These are phyloP conservation scores for Geotrichum phurueaensis DNA, from an alignment of 1,139 yeast species.

Conservation along the genomic window DNA sequence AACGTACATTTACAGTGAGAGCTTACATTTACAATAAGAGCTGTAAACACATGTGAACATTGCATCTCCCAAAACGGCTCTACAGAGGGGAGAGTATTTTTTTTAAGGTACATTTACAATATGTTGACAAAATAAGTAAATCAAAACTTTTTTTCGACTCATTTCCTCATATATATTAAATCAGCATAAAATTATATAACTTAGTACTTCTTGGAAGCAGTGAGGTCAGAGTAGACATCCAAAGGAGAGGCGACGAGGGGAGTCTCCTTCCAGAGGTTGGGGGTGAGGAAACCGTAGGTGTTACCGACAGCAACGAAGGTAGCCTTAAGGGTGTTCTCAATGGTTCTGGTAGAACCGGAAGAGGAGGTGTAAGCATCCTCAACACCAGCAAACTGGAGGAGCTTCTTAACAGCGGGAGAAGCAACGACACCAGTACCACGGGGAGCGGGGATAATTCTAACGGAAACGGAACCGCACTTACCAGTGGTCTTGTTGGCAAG, in stretches of 20 bases:
- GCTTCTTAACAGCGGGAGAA: constrained; percentile 98
- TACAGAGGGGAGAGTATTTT: no score
- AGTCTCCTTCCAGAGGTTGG: constrained; percentile 93
- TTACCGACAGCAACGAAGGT: constrained; percentile 98
- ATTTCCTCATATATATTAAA: background rate
- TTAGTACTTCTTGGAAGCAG: constrained; percentile 23
- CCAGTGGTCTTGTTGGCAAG: constrained; percentile 97
- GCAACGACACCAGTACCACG: constrained; percentile 99
- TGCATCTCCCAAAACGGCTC: no score
- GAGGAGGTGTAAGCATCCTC: constrained; percentile 99
- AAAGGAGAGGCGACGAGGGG: constrained; percentile 87
- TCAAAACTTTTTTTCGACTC: background rate
- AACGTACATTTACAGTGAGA: background rate
- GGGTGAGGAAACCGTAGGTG: constrained; percentile 99
- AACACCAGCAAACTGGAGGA: constrained; percentile 98
- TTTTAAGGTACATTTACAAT: background rate
- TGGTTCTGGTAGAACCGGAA: constrained; percentile 98
- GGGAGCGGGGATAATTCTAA: constrained; percentile 99
- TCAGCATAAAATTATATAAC: background rate
- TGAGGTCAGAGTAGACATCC: constrained; percentile 60
- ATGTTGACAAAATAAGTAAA: background rate
- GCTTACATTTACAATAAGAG: background rate
- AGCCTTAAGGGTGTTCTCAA: constrained; percentile 99
- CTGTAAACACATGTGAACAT: background rate
- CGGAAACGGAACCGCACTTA: constrained; percentile 98